Evolutionary conservation across 2,329 filamentous ascomycete species (phyloP), one percentile per base, ranked within the genome.

Genomic region (Stagonosporopsis chrysanthemi): DNA sequence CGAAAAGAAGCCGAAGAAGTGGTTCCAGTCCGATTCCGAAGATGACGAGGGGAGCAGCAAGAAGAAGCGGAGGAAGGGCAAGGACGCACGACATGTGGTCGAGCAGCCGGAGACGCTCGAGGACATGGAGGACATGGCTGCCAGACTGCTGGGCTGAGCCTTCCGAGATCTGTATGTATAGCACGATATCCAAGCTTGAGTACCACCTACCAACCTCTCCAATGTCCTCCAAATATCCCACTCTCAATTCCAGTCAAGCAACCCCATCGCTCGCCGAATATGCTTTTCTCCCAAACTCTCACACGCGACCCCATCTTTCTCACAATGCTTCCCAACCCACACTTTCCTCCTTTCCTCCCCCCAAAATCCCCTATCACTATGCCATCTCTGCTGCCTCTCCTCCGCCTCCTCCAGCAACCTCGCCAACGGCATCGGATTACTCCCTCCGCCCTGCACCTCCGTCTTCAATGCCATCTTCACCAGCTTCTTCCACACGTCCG

Each of bases 21-120:
- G 89, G 89, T 92, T 92, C 79, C 82, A 92, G 75, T 84, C 88
- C 58, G 87, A 88, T 58, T 84, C 83, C 2, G 83, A 82, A 14
- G 81, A 82, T 45, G 81, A 82, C 44, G 76, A 80, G 50, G 77
- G 76, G 45, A 64, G 35, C 38, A 65, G 61, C 41, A 71, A 68
- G 60, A 73, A 67, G 62, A 59, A 63, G 44, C 68, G 80, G 79
- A 82, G 72, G 82, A 80, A 69, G 70, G 75, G 55, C 83, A 82
- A 77, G 83, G 87, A 43, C 82, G 58, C 48, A 19, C 48, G 56
- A 17, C 88, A 69, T 85, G 77, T 82, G 86, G 66, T 82, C 14
- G 83, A 87, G 49, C 88, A 91, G 78, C 90, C 90, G 12, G 88
- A 92, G 77, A 93, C 89, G 39, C 78, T 94, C 67, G 89, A 92